These are phyloP conservation scores for Termitomyces sp. DNA, from an alignment of 768 basidiomycete species.

Conservation along the genomic window DNA sequence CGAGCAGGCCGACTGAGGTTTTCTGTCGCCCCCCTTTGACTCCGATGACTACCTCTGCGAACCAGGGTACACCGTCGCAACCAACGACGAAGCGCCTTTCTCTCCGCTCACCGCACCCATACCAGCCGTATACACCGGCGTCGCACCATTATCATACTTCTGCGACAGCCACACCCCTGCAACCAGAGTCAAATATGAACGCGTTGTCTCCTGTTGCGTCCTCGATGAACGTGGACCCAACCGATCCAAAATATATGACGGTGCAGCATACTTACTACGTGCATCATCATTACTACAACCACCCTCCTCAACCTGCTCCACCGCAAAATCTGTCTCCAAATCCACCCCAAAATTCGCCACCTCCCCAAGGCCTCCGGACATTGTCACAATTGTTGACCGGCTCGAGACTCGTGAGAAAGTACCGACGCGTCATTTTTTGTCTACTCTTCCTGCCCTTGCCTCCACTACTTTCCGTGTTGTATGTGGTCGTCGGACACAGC, in stretches of 20 bases:
- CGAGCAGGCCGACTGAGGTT: not conserved
- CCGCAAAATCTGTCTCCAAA: not conserved
- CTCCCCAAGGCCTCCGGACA: not conserved
- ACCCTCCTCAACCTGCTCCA: not conserved
- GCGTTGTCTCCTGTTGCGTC: not conserved
- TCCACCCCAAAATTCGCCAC: not conserved
- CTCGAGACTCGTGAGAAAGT: not conserved
- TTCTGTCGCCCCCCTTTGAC: not conserved
- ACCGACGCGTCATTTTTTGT: conserved; percentile 11
- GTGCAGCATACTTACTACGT: not conserved
- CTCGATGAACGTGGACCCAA: not conserved
- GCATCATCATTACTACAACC: not conserved
- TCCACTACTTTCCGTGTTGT: conserved; percentile 25
- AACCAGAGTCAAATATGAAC: not conserved
- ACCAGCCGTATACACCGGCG: not conserved
- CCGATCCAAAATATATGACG: too few species aligned
- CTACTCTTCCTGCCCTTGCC: conserved; percentile 28
- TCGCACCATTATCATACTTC: not conserved
- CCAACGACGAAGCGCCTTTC: not conserved
- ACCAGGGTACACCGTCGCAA: not conserved
- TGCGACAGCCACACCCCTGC: not conserved
- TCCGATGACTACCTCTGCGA: not conserved
- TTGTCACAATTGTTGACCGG: not conserved
- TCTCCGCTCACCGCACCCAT: not conserved
- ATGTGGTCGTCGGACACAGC: conserved; percentile 24